Percentiles rank a stretch among this genome's conserved stretches.
Conservation (phyloP, 352 stramenopile species). For the Globisporangium recalcitrans region DNA sequence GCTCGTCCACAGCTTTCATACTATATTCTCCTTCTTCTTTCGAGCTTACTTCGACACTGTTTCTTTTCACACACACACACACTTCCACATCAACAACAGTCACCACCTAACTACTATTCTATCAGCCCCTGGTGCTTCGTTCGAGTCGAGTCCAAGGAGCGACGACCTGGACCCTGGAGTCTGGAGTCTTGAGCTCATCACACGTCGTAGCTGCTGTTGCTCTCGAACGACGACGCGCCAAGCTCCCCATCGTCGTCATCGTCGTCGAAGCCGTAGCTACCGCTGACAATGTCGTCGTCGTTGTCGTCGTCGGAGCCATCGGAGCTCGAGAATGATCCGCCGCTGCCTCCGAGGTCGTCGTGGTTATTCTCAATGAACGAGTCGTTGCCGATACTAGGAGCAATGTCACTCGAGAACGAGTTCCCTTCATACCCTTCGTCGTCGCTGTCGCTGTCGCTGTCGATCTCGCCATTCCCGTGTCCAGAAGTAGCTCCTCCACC, state of each 20-base stretch:
- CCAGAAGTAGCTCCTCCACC: background rate
- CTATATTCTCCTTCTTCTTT: background rate
- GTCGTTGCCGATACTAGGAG: background rate
- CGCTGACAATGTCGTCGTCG: constrained; percentile 2
- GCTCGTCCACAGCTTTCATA: background rate
- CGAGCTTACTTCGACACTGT: background rate
- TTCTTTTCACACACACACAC: background rate
- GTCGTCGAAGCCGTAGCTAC: constrained; percentile 6
- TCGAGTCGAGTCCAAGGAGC: background rate
- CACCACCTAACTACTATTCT: background rate
- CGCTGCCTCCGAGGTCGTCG: background rate
- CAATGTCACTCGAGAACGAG: constrained; percentile 9
- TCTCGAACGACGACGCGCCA: constrained; percentile 6
- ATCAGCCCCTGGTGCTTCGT: background rate
- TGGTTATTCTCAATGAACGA: constrained; percentile 1
- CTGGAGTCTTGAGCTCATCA: constrained; percentile 2
- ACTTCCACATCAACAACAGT: background rate
- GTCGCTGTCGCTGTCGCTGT: constrained; percentile 11
- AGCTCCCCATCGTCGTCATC: constrained; percentile 4
- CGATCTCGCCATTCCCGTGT: constrained; percentile 16
- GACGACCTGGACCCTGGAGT: too few relatives aligned
- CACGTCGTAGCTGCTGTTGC: constrained; percentile 9
- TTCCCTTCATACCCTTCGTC: background rate
- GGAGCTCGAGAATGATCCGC: constrained; percentile 5
- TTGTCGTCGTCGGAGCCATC: background rate